Evolutionary conservation across 495 filamentous ascomycete genomes (phyloP), one percentile per base, ranked within the genome.

Genomic region (Penicillium longicatenatum): DNA sequence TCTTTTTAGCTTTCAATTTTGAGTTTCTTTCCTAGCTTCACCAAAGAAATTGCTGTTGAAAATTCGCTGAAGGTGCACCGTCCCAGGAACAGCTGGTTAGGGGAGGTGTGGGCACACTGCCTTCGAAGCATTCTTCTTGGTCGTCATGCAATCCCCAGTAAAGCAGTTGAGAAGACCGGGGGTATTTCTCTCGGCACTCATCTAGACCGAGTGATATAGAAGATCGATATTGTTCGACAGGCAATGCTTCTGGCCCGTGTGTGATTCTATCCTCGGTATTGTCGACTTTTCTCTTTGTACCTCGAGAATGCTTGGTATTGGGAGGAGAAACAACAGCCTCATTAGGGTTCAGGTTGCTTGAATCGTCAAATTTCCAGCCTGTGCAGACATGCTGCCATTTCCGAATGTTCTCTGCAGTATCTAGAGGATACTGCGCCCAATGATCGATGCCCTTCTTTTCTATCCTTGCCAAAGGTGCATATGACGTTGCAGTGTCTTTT

Each of bases 41-140:
- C 73, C 75, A 77, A 12, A 75, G 63, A 60, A 76, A 77, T 21
- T 66, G 64, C 14, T 65, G 60, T 55, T 77, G 71, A 54, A 77
- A 77, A 19, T 65, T 66, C 21, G 63, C 57, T 1, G 71, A 67
- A 3, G 75, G 73, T 10, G 71, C 73, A 41, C 61, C 75, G 41
- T 65, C 63, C 74, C 73, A 75, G 6, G 54, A 50, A 50, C 63
- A 73, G 31, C 56, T 45, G 26, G 17, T 57, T 46, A 62, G 57
- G 3, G 7, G 20, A 0, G 37, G 14, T 12, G 16, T 17, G 14
- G 35, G 2, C 14, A 39, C 6, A 26, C 26, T 26, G 26, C 31
- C 14, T 39, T 39, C 37, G 1, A 39, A 39, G 5, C 16, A 7
- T 39, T 39, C 37, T n/a, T 17, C 16, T 39, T n/a, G 37, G 16